These are phyloP conservation scores for Metschnikowia reukaufii DNA, from an alignment of 805 yeast species.

Conservation along the genomic window DNA sequence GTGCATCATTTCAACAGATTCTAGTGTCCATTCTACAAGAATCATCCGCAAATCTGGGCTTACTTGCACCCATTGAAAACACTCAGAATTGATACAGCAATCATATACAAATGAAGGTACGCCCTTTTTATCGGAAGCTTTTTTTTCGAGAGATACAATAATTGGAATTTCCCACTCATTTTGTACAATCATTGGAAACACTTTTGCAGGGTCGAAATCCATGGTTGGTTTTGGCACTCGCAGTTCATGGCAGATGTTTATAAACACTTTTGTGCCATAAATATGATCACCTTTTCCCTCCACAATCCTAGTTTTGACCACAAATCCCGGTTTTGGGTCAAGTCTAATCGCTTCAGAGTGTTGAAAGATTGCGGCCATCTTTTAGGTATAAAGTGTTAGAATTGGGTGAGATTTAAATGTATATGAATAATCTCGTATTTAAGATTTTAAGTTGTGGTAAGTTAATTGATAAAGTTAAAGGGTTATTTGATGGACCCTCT, in stretches of 20 bases:
- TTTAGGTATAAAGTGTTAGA: background rate
- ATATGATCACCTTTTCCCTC: slow-evolving; percentile 30
- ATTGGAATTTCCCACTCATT: slow-evolving; percentile 87
- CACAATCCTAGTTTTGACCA: slow-evolving; percentile 60
- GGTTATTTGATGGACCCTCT: too few relatives aligned
- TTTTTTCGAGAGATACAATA: slow-evolving; percentile 56
- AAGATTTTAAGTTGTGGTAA: too few relatives aligned
- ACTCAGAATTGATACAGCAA: slow-evolving; percentile 68
- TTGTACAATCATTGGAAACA: slow-evolving; percentile 63
- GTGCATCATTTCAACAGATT: slow-evolving; percentile 63
- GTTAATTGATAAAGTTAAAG: too few relatives aligned
- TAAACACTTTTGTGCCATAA: slow-evolving; percentile 62
- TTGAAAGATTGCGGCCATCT: slow-evolving; percentile 21
- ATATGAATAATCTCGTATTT: too few relatives aligned
- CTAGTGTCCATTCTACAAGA: slow-evolving; percentile 80
- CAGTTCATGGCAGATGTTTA: slow-evolving; percentile 70
- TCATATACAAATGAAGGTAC: slow-evolving; percentile 64
- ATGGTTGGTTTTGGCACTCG: slow-evolving; percentile 62
- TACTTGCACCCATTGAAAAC: slow-evolving; percentile 60
- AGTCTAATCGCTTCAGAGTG: slow-evolving; percentile 17
- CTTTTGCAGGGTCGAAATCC: slow-evolving; percentile 54
- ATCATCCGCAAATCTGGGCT: slow-evolving; percentile 63
- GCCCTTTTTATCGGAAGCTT: slow-evolving; percentile 72
- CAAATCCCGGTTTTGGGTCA: slow-evolving; percentile 69
- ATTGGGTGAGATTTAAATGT: too few relatives aligned